phyloP scores from a whole-genome alignment of 495 filamentous ascomycete genomes.

The Corynascus novoguineensis region DNA sequence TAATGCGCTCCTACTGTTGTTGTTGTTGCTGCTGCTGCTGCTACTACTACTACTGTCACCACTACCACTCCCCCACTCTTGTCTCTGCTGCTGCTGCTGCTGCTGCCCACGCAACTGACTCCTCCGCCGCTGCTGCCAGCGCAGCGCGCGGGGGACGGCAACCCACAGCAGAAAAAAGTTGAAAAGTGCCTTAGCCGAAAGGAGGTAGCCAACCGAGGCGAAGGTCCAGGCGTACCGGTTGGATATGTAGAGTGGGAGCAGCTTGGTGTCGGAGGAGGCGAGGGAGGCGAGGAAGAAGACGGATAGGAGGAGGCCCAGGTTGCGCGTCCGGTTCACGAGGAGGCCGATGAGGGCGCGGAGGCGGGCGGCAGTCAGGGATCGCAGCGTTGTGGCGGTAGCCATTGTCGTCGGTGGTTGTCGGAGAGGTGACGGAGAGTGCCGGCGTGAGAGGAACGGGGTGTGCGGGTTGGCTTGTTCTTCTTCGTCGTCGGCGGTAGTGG shows the following conservation, averaged over 20 bases:
- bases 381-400: not conserved
- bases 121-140: conserved; percentile 3
- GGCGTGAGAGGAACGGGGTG: conserved; percentile 6
- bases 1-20: too few relatives aligned
- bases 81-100: not conserved
- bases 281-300: conserved; percentile 42
- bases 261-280: conserved; percentile 43
- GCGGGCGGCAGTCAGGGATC: conserved; percentile 9
- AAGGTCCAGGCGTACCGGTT: conserved; percentile 40
- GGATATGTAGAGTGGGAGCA: conserved; percentile 43
- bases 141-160: conserved; percentile 34
- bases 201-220: conserved; percentile 38
- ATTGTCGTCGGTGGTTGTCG: not conserved
- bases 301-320: conserved; percentile 34
- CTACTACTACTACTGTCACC: too few relatives aligned
- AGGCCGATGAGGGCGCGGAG: conserved; percentile 21
- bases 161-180: conserved; percentile 39
- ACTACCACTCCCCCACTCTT: conserved; percentile 26
- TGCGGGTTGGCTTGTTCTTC: not conserved
- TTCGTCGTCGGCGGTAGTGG: not conserved
- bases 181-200: conserved; percentile 40
- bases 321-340: conserved; percentile 16
- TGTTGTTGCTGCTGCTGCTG: too few relatives aligned
- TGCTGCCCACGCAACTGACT: not conserved
- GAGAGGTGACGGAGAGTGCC: not conserved